These are phyloP conservation scores for Chlamydomonas schloesseri DNA, from an alignment of 139 green algal genomes.

Conservation along the genomic window DNA sequence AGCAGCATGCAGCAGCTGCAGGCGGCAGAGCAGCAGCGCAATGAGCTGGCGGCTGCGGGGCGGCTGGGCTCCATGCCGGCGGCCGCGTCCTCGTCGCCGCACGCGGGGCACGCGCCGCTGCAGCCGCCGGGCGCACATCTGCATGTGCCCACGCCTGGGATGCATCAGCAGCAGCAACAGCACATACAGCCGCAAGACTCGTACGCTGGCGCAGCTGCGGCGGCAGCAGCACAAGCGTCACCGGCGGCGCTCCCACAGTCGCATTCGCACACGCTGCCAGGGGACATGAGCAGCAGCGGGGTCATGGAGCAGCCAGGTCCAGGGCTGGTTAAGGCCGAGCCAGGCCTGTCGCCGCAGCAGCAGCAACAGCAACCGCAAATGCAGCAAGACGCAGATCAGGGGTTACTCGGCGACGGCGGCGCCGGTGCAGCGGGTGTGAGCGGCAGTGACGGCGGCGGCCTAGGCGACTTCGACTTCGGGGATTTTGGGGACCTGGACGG, in stretches of 20 bases:
- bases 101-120: neutral
- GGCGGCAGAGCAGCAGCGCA: neutral
- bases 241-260: no score
- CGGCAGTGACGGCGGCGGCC: neutral
- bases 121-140: neutral
- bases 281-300: neutral
- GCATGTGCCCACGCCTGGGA: neutral
- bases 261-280: no score
- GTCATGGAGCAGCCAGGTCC: no score
- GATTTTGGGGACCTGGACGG: conserved; percentile 23
- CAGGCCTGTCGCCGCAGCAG: neutral
- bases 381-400: neutral
- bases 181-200: neutral
- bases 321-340: neutral
- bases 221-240: no score
- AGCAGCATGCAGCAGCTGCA: neutral
- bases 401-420: neutral
- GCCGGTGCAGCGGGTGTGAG: neutral
- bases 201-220: no score
- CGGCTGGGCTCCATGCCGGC: conserved; percentile 11
- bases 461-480: conserved; percentile 21
- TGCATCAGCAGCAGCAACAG: neutral
- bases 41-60: neutral
- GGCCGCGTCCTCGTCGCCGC: neutral
- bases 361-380: neutral